phyloP scores from a whole-genome alignment of 163 green algal species.

The Scenedesmus sp. region DNA sequence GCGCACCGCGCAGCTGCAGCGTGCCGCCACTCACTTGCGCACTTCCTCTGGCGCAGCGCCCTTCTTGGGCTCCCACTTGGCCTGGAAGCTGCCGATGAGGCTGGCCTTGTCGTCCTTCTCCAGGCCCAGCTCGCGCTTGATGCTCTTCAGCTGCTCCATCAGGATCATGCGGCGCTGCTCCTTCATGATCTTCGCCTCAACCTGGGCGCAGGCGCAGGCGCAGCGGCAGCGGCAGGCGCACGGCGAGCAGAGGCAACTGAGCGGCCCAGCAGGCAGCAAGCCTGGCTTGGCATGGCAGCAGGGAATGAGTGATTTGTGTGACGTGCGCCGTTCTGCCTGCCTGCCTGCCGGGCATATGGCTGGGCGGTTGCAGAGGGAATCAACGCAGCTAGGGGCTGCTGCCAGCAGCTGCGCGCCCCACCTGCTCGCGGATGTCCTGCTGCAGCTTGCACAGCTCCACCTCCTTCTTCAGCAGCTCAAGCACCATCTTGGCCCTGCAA shows the following conservation, averaged over 20 bases:
- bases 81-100: conserved; percentile 82
- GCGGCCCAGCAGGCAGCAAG: neutral
- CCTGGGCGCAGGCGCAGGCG: conserved; percentile 56
- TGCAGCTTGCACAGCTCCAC: conserved; percentile 97
- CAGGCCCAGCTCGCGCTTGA: conserved; percentile 98
- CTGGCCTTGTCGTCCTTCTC: conserved; percentile 97
- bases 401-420: neutral
- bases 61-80: conserved; percentile 78
- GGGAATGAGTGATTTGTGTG: neutral
- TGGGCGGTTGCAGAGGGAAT: neutral
- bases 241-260: too few relatives aligned
- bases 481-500: conserved; percentile 71
- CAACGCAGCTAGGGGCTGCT: neutral
- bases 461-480: conserved; percentile 98
- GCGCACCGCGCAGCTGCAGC: neutral
- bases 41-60: conserved; percentile 68
- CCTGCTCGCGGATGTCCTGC: conserved; percentile 90
- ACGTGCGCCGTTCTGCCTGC: too few relatives aligned
- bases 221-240: too few relatives aligned
- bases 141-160: conserved; percentile 97
- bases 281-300: neutral
- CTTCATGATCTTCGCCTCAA: conserved; percentile 98
- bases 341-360: neutral
- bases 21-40: conserved; percentile 4
- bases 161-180: conserved; percentile 97